phyloP scores from a whole-genome alignment of 495 filamentous ascomycete species.

The Entonaema liquescens region DNA sequence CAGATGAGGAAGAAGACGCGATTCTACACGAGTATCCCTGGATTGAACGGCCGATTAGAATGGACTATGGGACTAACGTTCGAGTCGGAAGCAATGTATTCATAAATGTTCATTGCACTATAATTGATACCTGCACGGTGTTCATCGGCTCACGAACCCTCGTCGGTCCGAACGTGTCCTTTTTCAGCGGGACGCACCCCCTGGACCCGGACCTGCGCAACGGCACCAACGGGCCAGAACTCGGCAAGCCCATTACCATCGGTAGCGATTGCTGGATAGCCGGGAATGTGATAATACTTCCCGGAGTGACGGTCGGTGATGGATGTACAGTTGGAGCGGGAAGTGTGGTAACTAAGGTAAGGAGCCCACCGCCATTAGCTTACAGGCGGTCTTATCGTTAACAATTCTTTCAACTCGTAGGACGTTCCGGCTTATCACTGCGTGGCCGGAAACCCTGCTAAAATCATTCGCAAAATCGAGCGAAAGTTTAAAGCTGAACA shows the following conservation, averaged over 20 bases:
- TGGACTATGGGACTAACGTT: constrained; percentile 4
- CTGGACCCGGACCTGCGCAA: constrained; percentile 3
- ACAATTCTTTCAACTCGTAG: constrained; percentile 87
- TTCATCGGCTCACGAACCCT: constrained; percentile 4
- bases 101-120: constrained; percentile 1
- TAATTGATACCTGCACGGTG: constrained; percentile 6
- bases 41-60: constrained; percentile 3
- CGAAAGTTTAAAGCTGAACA: constrained; percentile 5
- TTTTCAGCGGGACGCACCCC: constrained; percentile 8
- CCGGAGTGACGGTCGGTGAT: constrained; percentile 83
- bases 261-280: constrained; percentile 92
- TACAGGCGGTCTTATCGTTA: constrained; percentile 65
- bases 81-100: constrained; percentile 5
- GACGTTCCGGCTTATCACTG: constrained; percentile 48
- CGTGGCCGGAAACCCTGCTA: constrained; percentile 4
- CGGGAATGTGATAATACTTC: constrained; percentile 75
- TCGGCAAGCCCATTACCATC: constrained; percentile 71
- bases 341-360: background rate
- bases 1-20: constrained; percentile 2
- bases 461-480: constrained; percentile 2
- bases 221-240: constrained; percentile 6
- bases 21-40: constrained; percentile 5
- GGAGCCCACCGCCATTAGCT: background rate
- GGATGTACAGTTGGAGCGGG: constrained; percentile 12
- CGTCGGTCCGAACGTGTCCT: background rate